These are phyloP conservation scores for Naegleria lovaniensis DNA, from an alignment of 208 protist genomes.

Conservation along the genomic window DNA sequence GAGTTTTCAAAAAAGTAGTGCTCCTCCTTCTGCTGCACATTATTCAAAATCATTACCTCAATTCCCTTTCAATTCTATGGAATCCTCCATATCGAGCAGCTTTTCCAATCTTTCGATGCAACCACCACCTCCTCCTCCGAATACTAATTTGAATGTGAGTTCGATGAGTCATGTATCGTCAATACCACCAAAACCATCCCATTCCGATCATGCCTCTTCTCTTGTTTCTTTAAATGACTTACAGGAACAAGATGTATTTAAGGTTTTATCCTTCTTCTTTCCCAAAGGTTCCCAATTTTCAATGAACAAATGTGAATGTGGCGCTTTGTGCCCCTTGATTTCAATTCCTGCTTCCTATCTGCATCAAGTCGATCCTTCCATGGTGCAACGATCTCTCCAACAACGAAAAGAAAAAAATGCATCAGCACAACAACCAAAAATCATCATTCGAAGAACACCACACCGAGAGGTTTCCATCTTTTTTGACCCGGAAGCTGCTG, in stretches of 20 bases:
- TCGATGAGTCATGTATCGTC: too few relatives aligned
- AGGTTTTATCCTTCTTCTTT: background rate
- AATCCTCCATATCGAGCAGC: too few relatives aligned
- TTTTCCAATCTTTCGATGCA: too few relatives aligned
- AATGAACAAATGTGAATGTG: background rate
- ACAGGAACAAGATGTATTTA: background rate
- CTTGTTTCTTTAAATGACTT: background rate
- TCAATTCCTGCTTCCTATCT: background rate
- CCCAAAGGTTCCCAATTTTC: background rate
- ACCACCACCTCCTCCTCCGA: too few relatives aligned
- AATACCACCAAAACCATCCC: too few relatives aligned
- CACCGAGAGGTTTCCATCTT: background rate
- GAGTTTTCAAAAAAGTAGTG: too few relatives aligned
- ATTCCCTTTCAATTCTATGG: too few relatives aligned
- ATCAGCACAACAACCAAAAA: background rate
- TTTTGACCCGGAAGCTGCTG: background rate
- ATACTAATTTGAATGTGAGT: too few relatives aligned
- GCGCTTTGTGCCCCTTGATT: background rate
- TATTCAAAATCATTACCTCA: too few relatives aligned
- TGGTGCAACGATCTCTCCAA: background rate
- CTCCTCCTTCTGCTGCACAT: too few relatives aligned
- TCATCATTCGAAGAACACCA: background rate
- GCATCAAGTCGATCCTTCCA: background rate
- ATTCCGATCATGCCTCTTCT: too few relatives aligned
- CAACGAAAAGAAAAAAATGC: background rate